A percentile compares a stretch with the other conserved stretches of the same genome.
Evolutionary conservation across 345 rosid species (phyloP).

Genomic region (Salix arbutifolia): DNA sequence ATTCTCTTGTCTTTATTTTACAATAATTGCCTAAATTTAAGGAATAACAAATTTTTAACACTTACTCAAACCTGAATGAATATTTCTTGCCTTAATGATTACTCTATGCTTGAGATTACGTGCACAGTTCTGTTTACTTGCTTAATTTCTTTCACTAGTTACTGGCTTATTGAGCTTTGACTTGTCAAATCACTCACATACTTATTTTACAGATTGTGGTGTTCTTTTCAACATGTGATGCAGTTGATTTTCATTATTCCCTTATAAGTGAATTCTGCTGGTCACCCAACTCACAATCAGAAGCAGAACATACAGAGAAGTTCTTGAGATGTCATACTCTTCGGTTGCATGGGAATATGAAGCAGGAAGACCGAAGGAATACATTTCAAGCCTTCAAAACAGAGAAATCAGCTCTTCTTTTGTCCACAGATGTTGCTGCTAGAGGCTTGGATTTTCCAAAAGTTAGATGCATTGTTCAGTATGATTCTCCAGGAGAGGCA

Average conservation of each 20-base stretch:
- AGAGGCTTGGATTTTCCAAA: slow-evolving; percentile 95
- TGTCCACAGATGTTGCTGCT: slow-evolving; percentile 86
- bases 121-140: neutral
- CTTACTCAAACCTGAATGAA: too few species aligned
- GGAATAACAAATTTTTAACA: neutral
- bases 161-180: neutral
- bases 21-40: neutral
- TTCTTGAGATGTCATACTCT: slow-evolving; percentile 70
- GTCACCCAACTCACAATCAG: slow-evolving; percentile 50
- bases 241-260: slow-evolving; percentile 90
- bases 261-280: slow-evolving; percentile 65
- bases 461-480: slow-evolving; percentile 88
- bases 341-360: slow-evolving; percentile 88
- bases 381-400: slow-evolving; percentile 68
- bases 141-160: neutral
- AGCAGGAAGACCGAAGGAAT: slow-evolving; percentile 80
- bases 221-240: slow-evolving; percentile 95
- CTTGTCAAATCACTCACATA: slow-evolving; percentile 9
- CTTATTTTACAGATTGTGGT: slow-evolving; percentile 68
- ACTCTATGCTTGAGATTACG: neutral
- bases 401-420: slow-evolving; percentile 74
- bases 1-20: neutral
- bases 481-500: slow-evolving; percentile 99
- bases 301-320: slow-evolving; percentile 36
- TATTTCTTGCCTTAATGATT: neutral